Percentiles rank a stretch among this genome's conserved stretches.
Conservation (phyloP, 1,284 basidiomycete species). For the Flammula alnicola region DNA sequence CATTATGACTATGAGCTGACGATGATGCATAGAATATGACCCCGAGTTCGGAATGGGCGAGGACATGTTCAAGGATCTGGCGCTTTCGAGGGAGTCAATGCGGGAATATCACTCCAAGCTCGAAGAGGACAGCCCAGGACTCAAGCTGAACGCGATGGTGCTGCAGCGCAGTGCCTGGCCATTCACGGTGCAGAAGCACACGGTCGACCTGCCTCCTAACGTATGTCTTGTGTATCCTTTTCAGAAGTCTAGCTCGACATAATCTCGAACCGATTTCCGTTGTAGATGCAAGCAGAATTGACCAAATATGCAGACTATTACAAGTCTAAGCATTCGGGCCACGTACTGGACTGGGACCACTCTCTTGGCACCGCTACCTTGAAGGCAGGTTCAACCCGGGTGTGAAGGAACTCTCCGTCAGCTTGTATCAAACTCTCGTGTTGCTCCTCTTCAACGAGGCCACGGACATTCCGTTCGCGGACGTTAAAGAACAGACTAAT, state of each 20-base stretch:
- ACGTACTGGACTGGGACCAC: slow-evolving; percentile 83
- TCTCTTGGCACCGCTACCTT: slow-evolving; percentile 80
- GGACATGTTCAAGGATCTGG: slow-evolving; percentile 89
- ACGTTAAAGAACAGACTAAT: slow-evolving; percentile 74
- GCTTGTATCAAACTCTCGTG: slow-evolving; percentile 87
- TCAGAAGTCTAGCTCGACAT: not conserved
- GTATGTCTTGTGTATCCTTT: slow-evolving; percentile 39
- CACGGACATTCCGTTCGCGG: slow-evolving; percentile 61
- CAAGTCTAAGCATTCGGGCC: slow-evolving; percentile 72
- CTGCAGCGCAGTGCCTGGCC: slow-evolving; percentile 81
- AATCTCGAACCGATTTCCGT: not conserved
- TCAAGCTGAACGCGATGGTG: slow-evolving; percentile 68
- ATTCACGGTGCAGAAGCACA: slow-evolving; percentile 56
- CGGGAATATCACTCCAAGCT: slow-evolving; percentile 55
- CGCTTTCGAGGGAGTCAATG: slow-evolving; percentile 74
- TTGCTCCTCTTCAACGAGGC: slow-evolving; percentile 90
- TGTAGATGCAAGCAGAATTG: slow-evolving; percentile 74
- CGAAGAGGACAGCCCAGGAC: slow-evolving; percentile 34
- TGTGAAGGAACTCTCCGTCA: slow-evolving; percentile 88
- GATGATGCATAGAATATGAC: slow-evolving; percentile 68
- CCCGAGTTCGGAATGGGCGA: slow-evolving; percentile 88
- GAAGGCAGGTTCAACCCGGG: slow-evolving; percentile 72
- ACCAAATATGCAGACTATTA: slow-evolving; percentile 72
- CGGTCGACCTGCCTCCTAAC: slow-evolving; percentile 53
- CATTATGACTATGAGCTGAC: not conserved